These are phyloP conservation scores for Saturnispora besseyi DNA, from an alignment of 805 yeast species.

Conservation along the genomic window DNA sequence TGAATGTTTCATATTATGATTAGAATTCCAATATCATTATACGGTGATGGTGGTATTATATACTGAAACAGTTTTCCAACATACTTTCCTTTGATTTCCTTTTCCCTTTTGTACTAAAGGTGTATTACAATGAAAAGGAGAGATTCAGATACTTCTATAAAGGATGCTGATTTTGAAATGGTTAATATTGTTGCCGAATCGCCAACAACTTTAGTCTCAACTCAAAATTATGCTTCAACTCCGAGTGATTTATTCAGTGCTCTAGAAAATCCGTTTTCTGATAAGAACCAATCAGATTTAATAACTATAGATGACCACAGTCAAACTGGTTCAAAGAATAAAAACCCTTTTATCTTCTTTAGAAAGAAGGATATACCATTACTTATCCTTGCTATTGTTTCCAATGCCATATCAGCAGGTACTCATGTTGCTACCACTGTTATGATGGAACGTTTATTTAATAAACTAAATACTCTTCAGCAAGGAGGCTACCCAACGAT, in stretches of 20 bases:
- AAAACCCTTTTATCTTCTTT: conserved; percentile 22
- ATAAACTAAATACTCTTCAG: conserved; percentile 29
- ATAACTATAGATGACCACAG: neutral
- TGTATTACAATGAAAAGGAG: too few relatives aligned
- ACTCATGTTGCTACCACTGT: conserved; percentile 55
- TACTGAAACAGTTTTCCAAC: too few relatives aligned
- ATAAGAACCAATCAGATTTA: neutral
- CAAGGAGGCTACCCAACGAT: conserved; percentile 25
- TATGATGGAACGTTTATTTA: conserved; percentile 58
- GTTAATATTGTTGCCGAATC: too few relatives aligned
- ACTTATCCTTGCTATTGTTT: conserved; percentile 13
- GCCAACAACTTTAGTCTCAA: too few relatives aligned
- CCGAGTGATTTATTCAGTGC: neutral
- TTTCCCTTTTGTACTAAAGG: too few relatives aligned
- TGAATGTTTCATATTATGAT: too few relatives aligned
- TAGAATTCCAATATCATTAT: too few relatives aligned
- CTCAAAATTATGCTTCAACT: too few relatives aligned
- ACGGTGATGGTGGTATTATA: too few relatives aligned
- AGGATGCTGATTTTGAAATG: too few relatives aligned
- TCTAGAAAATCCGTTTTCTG: neutral
- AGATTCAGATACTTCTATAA: too few relatives aligned
- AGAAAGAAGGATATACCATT: conserved; percentile 19
- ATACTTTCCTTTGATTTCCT: too few relatives aligned
- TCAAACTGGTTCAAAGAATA: neutral
- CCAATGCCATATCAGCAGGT: conserved; percentile 42